phyloP scores from a whole-genome alignment of 169 alveolate genomes.

The Theileria annulata region DNA sequence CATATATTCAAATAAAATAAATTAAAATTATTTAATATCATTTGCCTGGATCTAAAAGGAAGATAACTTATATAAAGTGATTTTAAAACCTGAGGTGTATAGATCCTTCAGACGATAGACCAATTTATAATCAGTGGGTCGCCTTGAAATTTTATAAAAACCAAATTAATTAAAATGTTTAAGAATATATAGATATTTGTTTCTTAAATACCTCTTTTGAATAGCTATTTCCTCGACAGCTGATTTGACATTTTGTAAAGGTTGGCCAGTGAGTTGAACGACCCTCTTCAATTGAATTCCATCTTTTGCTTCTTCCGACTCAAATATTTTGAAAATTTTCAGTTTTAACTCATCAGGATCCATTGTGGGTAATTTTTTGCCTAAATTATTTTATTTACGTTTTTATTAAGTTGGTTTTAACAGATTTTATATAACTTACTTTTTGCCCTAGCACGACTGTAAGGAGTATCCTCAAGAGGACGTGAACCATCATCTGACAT shows the following conservation, averaged over 20 bases:
- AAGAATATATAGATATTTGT: neutral
- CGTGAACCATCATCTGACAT: constrained; percentile 7
- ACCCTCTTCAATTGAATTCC: constrained; percentile 65
- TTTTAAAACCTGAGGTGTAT: constrained; percentile 32
- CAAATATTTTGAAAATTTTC: constrained; percentile 63
- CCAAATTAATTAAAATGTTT: neutral
- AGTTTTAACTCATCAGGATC: constrained; percentile 64
- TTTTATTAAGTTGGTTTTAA: neutral
- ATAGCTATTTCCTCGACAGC: constrained; percentile 62
- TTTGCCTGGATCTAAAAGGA: neutral
- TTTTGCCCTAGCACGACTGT: constrained; percentile 38
- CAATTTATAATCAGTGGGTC: constrained; percentile 58
- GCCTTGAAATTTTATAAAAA: neutral
- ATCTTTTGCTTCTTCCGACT: constrained; percentile 62
- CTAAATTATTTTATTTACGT: neutral
- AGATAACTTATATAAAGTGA: neutral
- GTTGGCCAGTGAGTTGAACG: constrained; percentile 50
- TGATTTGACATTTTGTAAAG: constrained; percentile 44
- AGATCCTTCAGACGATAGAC: constrained; percentile 57
- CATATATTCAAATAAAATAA: neutral
- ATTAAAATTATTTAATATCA: neutral
- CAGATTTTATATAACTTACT: constrained; percentile 18
- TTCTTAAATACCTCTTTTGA: constrained; percentile 34
- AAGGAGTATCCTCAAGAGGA: constrained; percentile 50
- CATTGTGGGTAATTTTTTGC: constrained; percentile 35